Conservation (phyloP, 2,329 filamentous ascomycete genomes). For the Ophiosphaerella korrae region DNA sequence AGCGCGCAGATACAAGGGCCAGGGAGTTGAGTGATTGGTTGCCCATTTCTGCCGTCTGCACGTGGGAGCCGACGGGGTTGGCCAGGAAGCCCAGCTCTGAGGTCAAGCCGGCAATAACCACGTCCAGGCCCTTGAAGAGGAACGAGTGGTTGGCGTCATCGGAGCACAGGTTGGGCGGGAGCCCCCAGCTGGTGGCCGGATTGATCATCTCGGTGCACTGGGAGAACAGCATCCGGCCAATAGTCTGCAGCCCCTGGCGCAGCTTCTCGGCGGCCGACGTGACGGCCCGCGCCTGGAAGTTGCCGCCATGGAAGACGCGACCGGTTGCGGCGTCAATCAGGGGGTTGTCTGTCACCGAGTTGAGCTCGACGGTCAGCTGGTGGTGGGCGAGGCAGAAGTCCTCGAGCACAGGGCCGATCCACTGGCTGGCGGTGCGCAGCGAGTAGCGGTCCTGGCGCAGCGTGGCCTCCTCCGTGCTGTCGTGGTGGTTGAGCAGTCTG, state of each 20-base stretch:
- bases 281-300: constrained; percentile 68
- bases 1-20: constrained; percentile 63
- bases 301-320: constrained; percentile 60
- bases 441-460: constrained; percentile 65
- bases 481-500: constrained; percentile 15
- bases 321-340: constrained; percentile 55
- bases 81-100: constrained; percentile 67
- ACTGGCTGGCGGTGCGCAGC: constrained; percentile 67
- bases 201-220: constrained; percentile 69
- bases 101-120: constrained; percentile 68
- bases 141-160: constrained; percentile 65
- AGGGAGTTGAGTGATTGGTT: constrained; percentile 72
- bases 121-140: constrained; percentile 68
- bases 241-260: constrained; percentile 55
- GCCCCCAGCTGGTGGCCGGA: constrained; percentile 61
- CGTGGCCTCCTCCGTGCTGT: constrained; percentile 1
- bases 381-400: constrained; percentile 62
- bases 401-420: constrained; percentile 70
- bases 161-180: constrained; percentile 65
- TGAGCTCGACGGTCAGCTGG: constrained; percentile 66
- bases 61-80: constrained; percentile 65
- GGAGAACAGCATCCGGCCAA: constrained; percentile 68
- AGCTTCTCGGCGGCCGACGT: constrained; percentile 70
- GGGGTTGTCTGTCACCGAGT: constrained; percentile 71
- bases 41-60: constrained; percentile 69